Conservation (phyloP, 306 rosid genomes). For the Cucurbita maxima region DNA sequence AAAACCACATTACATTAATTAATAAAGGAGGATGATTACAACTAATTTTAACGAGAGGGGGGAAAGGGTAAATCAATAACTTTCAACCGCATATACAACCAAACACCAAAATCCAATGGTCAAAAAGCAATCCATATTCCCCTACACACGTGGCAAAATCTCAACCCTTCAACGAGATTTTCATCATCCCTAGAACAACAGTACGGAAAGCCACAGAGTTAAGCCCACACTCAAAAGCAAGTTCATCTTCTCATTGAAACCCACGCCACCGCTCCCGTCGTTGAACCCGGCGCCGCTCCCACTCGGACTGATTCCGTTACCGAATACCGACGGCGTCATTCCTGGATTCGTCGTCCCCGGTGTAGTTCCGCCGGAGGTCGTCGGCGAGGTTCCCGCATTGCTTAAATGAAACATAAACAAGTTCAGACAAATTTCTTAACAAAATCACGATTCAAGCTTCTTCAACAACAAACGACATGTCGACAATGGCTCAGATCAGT, state of each 20-base stretch:
- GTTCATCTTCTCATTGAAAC: slow-evolving; percentile 8
- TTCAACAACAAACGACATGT: not conserved
- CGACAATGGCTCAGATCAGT: not conserved
- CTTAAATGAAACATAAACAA: not conserved
- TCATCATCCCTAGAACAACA: slow-evolving; percentile 20
- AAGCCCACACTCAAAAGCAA: slow-evolving; percentile 12
- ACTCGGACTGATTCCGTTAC: slow-evolving; percentile 49
- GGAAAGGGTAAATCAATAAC: too few species aligned
- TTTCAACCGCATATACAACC: not conserved
- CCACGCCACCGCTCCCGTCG: slow-evolving; percentile 14
- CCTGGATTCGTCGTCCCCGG: slow-evolving; percentile 12
- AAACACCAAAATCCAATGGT: slow-evolving; percentile 4
- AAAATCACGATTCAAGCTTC: not conserved
- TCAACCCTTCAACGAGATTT: slow-evolving; percentile 24
- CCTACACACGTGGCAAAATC: slow-evolving; percentile 19
- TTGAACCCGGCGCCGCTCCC: slow-evolving; percentile 20
- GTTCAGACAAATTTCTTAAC: not conserved
- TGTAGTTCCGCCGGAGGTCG: slow-evolving; percentile 5
- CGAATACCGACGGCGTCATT: slow-evolving; percentile 26
- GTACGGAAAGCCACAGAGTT: slow-evolving; percentile 21
- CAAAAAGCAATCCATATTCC: slow-evolving; percentile 1
- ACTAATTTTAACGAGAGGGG: too few species aligned
- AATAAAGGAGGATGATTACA: too few species aligned
- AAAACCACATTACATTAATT: too few species aligned
- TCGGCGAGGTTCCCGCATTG: slow-evolving; percentile 7